Percentiles rank a stretch among this genome's conserved stretches.
Evolutionary conservation across 2,329 filamentous ascomycete genomes (phyloP).

Genomic region (Emericellopsis cladophorae): DNA sequence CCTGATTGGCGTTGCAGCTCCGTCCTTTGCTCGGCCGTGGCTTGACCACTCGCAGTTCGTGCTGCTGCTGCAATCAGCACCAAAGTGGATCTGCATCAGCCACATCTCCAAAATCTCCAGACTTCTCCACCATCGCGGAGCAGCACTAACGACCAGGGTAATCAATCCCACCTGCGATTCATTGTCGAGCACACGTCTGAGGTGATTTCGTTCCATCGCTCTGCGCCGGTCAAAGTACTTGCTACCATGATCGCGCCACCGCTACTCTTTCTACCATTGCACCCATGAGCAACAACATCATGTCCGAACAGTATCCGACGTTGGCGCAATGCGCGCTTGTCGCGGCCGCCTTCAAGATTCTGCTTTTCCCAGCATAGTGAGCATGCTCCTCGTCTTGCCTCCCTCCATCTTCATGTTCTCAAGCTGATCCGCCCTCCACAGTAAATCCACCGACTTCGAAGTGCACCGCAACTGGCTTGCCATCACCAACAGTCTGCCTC

Average conservation of each 20-base stretch:
- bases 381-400: conserved; percentile 19
- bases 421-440: conserved; percentile 22
- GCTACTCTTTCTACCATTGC: neutral
- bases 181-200: too few relatives aligned
- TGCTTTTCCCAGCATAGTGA: conserved; percentile 91
- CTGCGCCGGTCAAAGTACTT: too few relatives aligned
- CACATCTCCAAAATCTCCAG: neutral
- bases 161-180: too few relatives aligned
- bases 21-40: too few relatives aligned
- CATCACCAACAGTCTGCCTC: conserved; percentile 78
- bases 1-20: too few relatives aligned
- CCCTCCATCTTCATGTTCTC: neutral
- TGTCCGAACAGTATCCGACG: conserved; percentile 78
- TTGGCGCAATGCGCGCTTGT: conserved; percentile 78
- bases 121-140: neutral
- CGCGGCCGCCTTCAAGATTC: conserved; percentile 77
- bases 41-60: too few relatives aligned
- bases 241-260: too few relatives aligned
- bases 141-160: too few relatives aligned
- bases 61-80: neutral
- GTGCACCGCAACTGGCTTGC: conserved; percentile 98
- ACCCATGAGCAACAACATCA: conserved; percentile 20
- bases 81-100: neutral
- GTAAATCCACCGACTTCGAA: conserved; percentile 98
- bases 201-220: too few relatives aligned